Evolutionary conservation across 108 stramenopile genomes (phyloP).

Genomic region (Ochromonas danica): DNA sequence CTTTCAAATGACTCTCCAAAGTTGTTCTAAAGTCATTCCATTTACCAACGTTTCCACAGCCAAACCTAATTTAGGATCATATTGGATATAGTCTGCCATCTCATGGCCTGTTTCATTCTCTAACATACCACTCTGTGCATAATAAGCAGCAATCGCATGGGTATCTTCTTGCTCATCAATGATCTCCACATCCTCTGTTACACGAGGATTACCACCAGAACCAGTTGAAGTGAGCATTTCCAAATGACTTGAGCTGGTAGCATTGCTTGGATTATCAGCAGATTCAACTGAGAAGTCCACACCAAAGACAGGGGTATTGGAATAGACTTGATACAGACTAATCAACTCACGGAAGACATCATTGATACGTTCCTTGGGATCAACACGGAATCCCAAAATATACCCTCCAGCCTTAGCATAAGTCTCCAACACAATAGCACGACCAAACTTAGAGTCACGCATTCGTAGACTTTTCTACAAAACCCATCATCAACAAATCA

Average conservation of each 20-base stretch:
- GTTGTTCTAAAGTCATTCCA: conserved; percentile 45
- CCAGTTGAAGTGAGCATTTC: conserved; percentile 38
- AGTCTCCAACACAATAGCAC: conserved; percentile 62
- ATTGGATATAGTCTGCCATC: conserved; percentile 45
- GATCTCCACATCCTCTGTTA: conserved; percentile 60
- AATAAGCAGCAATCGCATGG: conserved; percentile 59
- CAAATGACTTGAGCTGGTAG: too few relatives aligned
- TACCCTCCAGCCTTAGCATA: conserved; percentile 52
- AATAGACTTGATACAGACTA: conserved; percentile 51
- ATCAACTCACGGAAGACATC: conserved; percentile 50
- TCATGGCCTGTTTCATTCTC: conserved; percentile 39
- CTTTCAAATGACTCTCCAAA: conserved; percentile 55
- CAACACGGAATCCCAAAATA: conserved; percentile 57
- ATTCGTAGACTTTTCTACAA: conserved; percentile 46
- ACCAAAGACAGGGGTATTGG: conserved; percentile 56
- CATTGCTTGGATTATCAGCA: conserved; percentile 31
- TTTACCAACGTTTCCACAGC: conserved; percentile 57
- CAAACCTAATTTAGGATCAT: conserved; percentile 58
- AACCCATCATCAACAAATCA: not conserved
- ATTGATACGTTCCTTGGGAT: conserved; percentile 44
- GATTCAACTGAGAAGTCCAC: conserved; percentile 56
- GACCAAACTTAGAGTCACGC: conserved; percentile 61
- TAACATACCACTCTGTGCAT: conserved; percentile 37
- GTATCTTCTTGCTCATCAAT: conserved; percentile 43
- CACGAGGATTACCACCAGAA: not conserved